phyloP scores from a whole-genome alignment of 306 rosid species.

The Prinsepia uniflora region DNA sequence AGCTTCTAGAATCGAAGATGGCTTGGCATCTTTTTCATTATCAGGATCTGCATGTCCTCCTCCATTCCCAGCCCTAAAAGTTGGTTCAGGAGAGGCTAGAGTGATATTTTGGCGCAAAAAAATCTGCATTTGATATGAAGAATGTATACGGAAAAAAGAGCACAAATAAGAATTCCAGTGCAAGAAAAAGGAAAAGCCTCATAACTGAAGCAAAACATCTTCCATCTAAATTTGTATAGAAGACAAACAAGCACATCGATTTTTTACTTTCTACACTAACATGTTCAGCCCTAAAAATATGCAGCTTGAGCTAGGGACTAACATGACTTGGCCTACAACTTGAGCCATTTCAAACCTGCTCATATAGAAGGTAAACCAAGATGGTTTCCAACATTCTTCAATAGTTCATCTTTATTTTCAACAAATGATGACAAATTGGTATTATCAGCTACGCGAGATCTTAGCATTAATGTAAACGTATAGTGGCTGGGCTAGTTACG shows the following conservation, averaged over 20 bases:
- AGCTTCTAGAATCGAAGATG: conserved; percentile 24
- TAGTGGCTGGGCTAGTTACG: not conserved
- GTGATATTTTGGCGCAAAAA: conserved; percentile 81
- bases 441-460: not conserved
- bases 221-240: not conserved
- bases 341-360: not conserved
- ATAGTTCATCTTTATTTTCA: not conserved
- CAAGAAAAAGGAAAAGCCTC: not conserved
- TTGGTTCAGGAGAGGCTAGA: conserved; percentile 43
- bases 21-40: conserved; percentile 24
- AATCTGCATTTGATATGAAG: conserved; percentile 45
- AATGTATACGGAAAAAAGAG: not conserved
- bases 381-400: not conserved
- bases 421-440: not conserved
- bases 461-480: not conserved
- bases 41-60: conserved; percentile 31
- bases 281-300: not conserved
- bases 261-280: not conserved
- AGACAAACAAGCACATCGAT: not conserved
- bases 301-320: not conserved
- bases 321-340: not conserved
- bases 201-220: conserved; percentile 8
- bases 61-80: conserved; percentile 30
- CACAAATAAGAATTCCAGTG: not conserved
- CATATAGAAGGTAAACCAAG: not conserved